phyloP scores from a whole-genome alignment of 441 rosid genomes.

The Bocquillonia castaneifolia region DNA sequence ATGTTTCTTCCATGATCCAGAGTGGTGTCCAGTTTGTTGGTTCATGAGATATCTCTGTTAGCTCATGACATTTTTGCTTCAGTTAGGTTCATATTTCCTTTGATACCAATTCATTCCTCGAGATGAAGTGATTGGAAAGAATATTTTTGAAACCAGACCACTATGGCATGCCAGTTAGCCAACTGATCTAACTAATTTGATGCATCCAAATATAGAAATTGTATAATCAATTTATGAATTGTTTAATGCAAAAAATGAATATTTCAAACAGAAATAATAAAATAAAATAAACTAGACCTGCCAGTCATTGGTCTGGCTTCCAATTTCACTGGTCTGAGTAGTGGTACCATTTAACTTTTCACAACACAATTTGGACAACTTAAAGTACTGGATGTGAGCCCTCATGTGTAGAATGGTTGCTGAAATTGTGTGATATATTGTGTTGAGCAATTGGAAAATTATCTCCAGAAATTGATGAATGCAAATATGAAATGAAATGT shows the following conservation, averaged over 20 bases:
- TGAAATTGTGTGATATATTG: background rate
- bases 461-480: background rate
- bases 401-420: background rate
- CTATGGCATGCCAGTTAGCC: background rate
- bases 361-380: background rate
- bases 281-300: background rate
- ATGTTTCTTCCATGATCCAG: background rate
- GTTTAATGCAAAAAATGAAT: background rate
- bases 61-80: background rate
- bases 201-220: background rate
- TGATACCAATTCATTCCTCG: background rate
- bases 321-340: background rate
- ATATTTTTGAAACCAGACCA: background rate
- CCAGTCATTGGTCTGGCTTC: background rate
- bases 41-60: background rate
- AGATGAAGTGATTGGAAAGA: background rate
- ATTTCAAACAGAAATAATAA: background rate
- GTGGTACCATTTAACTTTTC: background rate
- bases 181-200: background rate
- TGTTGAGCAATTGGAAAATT: background rate
- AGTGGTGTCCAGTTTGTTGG: background rate
- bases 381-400: background rate
- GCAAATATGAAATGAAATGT: background rate
- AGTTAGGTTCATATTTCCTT: background rate
- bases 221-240: background rate